Evolutionary conservation across 345 rosid species (phyloP).

Genomic region (Orychophragmus violaceus): DNA sequence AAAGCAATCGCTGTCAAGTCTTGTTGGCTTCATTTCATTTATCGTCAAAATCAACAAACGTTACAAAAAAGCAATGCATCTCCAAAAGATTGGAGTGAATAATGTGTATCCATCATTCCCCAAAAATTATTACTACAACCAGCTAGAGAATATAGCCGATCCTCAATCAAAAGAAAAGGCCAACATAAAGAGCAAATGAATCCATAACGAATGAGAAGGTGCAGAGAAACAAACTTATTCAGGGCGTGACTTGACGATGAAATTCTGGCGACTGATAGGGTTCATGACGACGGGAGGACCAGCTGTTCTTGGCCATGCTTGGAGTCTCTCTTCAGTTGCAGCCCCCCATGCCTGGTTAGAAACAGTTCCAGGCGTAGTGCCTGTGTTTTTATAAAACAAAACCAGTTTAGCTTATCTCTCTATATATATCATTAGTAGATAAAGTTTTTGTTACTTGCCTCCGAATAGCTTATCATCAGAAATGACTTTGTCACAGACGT

Average conservation of each 20-base stretch:
- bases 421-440: neutral
- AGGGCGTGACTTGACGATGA: slow-evolving; percentile 59
- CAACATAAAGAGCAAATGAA: slow-evolving; percentile 1
- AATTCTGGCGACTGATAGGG: slow-evolving; percentile 91
- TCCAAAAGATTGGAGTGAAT: slow-evolving; percentile 1
- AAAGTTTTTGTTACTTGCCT: slow-evolving; percentile 28
- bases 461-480: slow-evolving; percentile 77
- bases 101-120: slow-evolving; percentile 12
- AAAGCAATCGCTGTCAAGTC: neutral
- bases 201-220: slow-evolving; percentile 20
- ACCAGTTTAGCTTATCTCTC: neutral
- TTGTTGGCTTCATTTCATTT: neutral
- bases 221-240: slow-evolving; percentile 12
- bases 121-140: slow-evolving; percentile 20
- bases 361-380: slow-evolving; percentile 68
- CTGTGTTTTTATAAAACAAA: neutral
- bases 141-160: slow-evolving; percentile 16
- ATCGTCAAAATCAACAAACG: slow-evolving; percentile 18
- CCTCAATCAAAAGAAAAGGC: neutral
- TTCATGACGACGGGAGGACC: slow-evolving; percentile 95
- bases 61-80: neutral
- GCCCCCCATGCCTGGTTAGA: slow-evolving; percentile 70
- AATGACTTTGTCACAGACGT: slow-evolving; percentile 44
- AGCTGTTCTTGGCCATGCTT: slow-evolving; percentile 94
- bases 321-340: slow-evolving; percentile 81